Conservation (phyloP, 1,139 yeast species). For the Lodderomyces metapsilosis region DNA sequence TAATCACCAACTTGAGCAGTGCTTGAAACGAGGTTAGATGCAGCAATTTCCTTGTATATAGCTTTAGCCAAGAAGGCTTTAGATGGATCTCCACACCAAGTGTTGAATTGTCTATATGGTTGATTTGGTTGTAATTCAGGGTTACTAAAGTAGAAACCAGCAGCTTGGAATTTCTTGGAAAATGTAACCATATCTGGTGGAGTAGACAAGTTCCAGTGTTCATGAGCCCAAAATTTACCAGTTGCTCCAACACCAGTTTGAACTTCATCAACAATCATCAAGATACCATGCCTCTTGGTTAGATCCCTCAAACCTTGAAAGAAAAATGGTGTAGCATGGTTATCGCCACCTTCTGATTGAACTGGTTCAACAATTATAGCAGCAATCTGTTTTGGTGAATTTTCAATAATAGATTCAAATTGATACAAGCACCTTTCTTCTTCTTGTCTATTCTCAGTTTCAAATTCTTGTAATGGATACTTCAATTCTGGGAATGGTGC, state of each 20-base stretch:
- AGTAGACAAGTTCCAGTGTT: slow-evolving; percentile 61
- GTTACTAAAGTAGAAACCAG: slow-evolving; percentile 72
- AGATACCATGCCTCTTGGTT: slow-evolving; percentile 56
- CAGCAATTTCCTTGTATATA: slow-evolving; percentile 56
- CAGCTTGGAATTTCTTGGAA: slow-evolving; percentile 76
- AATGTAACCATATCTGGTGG: slow-evolving; percentile 75
- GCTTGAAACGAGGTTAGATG: slow-evolving; percentile 49
- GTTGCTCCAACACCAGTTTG: slow-evolving; percentile 78
- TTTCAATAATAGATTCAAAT: slow-evolving; percentile 52
- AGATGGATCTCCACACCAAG: slow-evolving; percentile 85
- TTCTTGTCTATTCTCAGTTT: slow-evolving; percentile 52
- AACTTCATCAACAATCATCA: slow-evolving; percentile 69
- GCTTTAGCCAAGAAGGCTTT: slow-evolving; percentile 63
- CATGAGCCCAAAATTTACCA: slow-evolving; percentile 74
- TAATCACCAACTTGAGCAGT: slow-evolving; percentile 61
- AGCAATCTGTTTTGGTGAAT: slow-evolving; percentile 52
- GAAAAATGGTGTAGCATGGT: slow-evolving; percentile 59
- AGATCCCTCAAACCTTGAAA: slow-evolving; percentile 67
- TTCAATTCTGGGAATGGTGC: slow-evolving; percentile 68
- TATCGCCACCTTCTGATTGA: slow-evolving; percentile 78
- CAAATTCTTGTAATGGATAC: slow-evolving; percentile 60
- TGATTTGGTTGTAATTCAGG: slow-evolving; percentile 58
- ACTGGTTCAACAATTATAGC: slow-evolving; percentile 73
- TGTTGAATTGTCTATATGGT: slow-evolving; percentile 76
- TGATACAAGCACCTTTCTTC: slow-evolving; percentile 59